Evolutionary conservation across 2,329 filamentous ascomycete species (phyloP), one percentile per base, ranked within the genome.

Genomic region (Colletotrichum sp.): DNA sequence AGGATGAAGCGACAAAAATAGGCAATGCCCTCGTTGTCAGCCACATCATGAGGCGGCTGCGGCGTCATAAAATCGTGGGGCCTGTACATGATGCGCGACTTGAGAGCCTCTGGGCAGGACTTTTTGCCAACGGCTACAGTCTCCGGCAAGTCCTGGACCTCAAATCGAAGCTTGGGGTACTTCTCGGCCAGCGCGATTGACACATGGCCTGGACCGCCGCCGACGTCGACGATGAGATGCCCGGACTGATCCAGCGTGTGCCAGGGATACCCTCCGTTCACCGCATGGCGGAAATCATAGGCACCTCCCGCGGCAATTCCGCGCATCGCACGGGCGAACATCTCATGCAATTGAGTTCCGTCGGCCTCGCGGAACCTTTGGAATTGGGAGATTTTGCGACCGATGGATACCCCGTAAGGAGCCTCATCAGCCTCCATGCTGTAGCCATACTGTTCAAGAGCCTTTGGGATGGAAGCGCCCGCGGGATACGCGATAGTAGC

Each of bases 1-100:
- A 90, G 78, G 24, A 90, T 88, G 74, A 84, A 83, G 32, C 88
- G 86, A 76, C 90, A 82, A 55, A 89, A 82, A 77, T 89, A 90
- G 9, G 69, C 69, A 21, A 71, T 67, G 8, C 69, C 48, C 24
- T 67, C 69, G 13, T 30, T 18, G 10, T 12, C 61, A 12, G 28
- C 60, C 15, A 86, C 81, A 26, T 84, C 81, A 15, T 78, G 61
- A n/a, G 48, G 55, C 5, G 78, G 78, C 63, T 82, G 79, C 2
- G 79, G 77, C n/a, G 69, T 64, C 66, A 81, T 80, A 64, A 81
- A 82, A 69, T 83, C 77, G 58, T 81, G 79, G 3, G 48, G 65
- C 48, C 75, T 32, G 72, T 75, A 79, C 6, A 30, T 72, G 34
- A 80, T 73, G 24, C 80, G 78, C 28, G 63, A 26, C 72, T 55